Conservation (phyloP, 139 green algal species). For the Chlorella ohadii region DNA sequence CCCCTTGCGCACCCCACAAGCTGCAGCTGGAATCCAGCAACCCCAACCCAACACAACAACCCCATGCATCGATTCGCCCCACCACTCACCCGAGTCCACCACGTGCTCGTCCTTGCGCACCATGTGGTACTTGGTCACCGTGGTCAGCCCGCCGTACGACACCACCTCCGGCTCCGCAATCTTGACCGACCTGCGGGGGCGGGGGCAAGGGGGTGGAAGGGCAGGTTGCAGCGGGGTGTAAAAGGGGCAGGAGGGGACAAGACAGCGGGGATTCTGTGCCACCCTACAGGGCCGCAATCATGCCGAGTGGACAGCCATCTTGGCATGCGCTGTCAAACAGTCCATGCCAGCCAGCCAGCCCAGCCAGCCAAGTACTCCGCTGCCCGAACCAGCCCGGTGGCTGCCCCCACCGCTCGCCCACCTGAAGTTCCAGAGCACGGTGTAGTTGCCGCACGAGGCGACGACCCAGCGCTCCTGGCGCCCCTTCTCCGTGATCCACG, state of each 20-base stretch:
- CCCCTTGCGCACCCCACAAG: too few species aligned
- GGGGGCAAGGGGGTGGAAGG: background rate
- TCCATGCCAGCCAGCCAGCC: too few species aligned
- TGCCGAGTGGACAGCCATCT: too few species aligned
- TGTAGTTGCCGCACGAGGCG: slow-evolving; percentile 80
- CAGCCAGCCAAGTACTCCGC: too few species aligned
- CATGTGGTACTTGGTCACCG: slow-evolving; percentile 84
- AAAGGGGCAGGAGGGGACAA: too few species aligned
- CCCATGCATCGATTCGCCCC: too few species aligned
- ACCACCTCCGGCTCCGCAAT: slow-evolving; percentile 50
- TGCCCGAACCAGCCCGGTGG: background rate
- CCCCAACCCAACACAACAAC: too few species aligned
- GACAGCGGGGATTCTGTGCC: too few species aligned
- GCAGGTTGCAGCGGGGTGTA: too few species aligned
- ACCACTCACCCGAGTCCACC: slow-evolving; percentile 66
- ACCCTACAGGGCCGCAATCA: too few species aligned
- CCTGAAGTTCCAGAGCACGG: slow-evolving; percentile 89
- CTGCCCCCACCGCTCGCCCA: background rate
- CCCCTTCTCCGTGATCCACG: slow-evolving; percentile 88
- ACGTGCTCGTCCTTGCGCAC: slow-evolving; percentile 80
- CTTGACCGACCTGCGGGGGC: slow-evolving; percentile 62
- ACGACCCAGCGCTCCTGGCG: slow-evolving; percentile 88
- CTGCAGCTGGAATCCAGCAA: too few species aligned
- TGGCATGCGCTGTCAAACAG: too few species aligned
- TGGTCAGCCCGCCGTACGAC: slow-evolving; percentile 82